phyloP scores from a whole-genome alignment of 345 rosid genomes.

The Isatis tinctoria region DNA sequence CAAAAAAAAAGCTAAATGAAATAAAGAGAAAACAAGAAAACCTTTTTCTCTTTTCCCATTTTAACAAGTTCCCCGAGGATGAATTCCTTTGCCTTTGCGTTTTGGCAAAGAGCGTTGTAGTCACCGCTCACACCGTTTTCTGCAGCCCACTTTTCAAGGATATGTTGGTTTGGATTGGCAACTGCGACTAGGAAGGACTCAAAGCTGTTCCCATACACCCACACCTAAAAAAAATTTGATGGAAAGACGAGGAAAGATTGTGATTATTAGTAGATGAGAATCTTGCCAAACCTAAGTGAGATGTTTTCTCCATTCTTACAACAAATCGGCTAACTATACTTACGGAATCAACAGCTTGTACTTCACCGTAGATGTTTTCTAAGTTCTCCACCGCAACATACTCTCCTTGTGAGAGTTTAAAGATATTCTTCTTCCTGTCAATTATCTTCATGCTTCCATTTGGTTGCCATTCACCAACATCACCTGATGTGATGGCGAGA shows the following conservation, averaged over 20 bases:
- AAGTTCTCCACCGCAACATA: slow-evolving; percentile 86
- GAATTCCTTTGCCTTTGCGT: slow-evolving; percentile 57
- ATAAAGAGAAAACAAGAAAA: neutral
- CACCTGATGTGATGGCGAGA: slow-evolving; percentile 44
- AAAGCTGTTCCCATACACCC: slow-evolving; percentile 91
- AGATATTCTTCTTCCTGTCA: slow-evolving; percentile 85
- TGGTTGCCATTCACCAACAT: slow-evolving; percentile 89
- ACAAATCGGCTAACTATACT: neutral
- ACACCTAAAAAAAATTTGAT: slow-evolving; percentile 42
- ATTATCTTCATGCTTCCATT: slow-evolving; percentile 86
- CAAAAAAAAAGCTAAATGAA: neutral
- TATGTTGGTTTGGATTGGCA: slow-evolving; percentile 60
- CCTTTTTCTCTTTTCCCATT: slow-evolving; percentile 75
- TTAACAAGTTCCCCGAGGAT: slow-evolving; percentile 60
- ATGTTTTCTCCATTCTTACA: neutral
- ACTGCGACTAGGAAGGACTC: slow-evolving; percentile 75
- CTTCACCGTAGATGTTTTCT: slow-evolving; percentile 68
- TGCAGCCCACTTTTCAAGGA: slow-evolving; percentile 63
- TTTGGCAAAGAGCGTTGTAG: slow-evolving; percentile 51
- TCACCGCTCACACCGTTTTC: slow-evolving; percentile 57
- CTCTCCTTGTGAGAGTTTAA: slow-evolving; percentile 93
- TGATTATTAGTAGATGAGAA: neutral
- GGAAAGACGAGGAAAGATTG: slow-evolving; percentile 1
- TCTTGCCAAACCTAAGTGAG: neutral
- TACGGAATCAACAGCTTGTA: slow-evolving; percentile 68